Evolutionary conservation across 805 yeast genomes (phyloP).

Genomic region (Lipomyces kockii): DNA sequence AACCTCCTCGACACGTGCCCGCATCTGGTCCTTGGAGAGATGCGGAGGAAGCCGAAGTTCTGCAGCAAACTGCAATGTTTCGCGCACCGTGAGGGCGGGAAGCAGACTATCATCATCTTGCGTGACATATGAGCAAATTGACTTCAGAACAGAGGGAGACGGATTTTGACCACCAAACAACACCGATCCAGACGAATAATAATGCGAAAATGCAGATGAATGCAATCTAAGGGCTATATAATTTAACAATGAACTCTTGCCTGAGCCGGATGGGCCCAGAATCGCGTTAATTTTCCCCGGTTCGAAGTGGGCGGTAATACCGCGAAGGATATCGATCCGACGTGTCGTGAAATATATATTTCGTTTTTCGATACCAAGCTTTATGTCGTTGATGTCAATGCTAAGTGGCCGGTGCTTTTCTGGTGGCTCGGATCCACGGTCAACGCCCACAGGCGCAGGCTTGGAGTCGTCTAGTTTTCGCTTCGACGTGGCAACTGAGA

Average conservation of each 20-base stretch:
- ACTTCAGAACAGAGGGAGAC: constrained; percentile 46
- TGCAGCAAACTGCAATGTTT: constrained; percentile 76
- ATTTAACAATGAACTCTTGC: constrained; percentile 71
- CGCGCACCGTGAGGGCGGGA: constrained; percentile 74
- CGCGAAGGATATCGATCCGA: constrained; percentile 49
- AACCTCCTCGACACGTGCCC: constrained; percentile 56
- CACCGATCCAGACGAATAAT: constrained; percentile 51
- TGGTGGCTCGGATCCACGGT: not conserved
- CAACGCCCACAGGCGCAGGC: constrained; percentile 30
- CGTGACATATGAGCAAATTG: constrained; percentile 73
- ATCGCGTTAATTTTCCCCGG: constrained; percentile 68
- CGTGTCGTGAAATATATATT: constrained; percentile 21
- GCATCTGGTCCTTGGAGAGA: constrained; percentile 51
- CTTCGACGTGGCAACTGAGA: constrained; percentile 53
- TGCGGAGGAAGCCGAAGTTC: constrained; percentile 59
- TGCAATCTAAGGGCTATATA: constrained; percentile 63
- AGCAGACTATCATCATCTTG: constrained; percentile 79
- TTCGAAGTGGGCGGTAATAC: constrained; percentile 57
- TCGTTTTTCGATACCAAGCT: constrained; percentile 36
- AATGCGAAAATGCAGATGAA: constrained; percentile 45
- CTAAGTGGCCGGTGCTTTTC: constrained; percentile 19
- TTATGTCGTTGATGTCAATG: constrained; percentile 40
- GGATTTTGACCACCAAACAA: constrained; percentile 51
- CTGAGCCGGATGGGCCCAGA: constrained; percentile 83
- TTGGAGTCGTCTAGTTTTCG: constrained; percentile 10